These are phyloP conservation scores for Cladosporium sp. DNA, from an alignment of 2,329 filamentous ascomycete genomes.

Conservation along the genomic window DNA sequence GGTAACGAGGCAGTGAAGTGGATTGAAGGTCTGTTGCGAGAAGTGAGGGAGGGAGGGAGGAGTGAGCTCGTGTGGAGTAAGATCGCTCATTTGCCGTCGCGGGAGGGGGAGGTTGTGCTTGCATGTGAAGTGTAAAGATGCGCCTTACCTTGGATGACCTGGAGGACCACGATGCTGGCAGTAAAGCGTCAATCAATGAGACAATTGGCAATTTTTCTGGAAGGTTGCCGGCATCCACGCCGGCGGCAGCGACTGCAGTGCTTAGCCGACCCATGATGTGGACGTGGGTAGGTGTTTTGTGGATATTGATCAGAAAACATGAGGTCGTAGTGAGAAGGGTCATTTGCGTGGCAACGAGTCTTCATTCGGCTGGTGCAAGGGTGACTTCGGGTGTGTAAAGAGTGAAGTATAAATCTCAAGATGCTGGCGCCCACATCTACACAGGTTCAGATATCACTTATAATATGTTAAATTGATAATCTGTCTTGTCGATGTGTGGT, in stretches of 20 bases:
- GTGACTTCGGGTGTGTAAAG: neutral
- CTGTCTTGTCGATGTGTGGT: neutral
- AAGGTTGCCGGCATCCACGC: slow-evolving; percentile 31
- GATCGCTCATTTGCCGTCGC: neutral
- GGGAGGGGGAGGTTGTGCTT: neutral
- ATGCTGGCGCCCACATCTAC: neutral
- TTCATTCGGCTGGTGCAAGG: neutral
- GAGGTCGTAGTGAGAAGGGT: neutral
- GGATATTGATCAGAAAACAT: neutral
- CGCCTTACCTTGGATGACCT: slow-evolving; percentile 1
- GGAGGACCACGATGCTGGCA: slow-evolving; percentile 23
- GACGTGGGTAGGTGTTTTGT: neutral
- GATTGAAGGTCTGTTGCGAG: neutral
- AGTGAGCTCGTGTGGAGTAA: too few relatives aligned
- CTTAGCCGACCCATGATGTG: slow-evolving; percentile 33
- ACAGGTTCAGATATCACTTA: neutral
- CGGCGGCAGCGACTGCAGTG: slow-evolving; percentile 31
- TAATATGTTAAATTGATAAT: neutral
- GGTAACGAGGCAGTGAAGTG: neutral
- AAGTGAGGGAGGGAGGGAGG: neutral
- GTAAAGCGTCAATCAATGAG: slow-evolving; percentile 35
- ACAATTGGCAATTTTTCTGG: slow-evolving; percentile 30
- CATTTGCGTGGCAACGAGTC: neutral
- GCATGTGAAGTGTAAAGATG: neutral
- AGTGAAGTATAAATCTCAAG: neutral